Evolutionary conservation across 148 eudicot genomes (phyloP), one percentile per base, ranked within the genome.

Genomic region (Gaultheria prostrata): DNA sequence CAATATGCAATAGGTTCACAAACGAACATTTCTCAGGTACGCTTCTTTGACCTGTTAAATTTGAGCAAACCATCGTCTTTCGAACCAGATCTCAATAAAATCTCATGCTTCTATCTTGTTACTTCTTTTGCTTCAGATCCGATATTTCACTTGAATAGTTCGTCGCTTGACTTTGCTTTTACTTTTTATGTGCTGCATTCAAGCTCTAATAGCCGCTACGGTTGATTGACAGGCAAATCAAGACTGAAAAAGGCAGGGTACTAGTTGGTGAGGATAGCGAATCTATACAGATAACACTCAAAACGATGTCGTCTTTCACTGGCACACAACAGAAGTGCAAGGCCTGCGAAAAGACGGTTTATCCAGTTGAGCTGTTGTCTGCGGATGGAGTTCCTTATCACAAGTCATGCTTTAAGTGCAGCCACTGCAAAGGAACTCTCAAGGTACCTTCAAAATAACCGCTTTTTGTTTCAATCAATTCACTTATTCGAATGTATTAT

Each of bases 261-360:
- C 43, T 39, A 39, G 43, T 39, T 39, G 43, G 43, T 39, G 43
- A 39, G 43, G 43, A 39, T 39, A 39, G 43, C 43, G 6, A 39
- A 39, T 33, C 35, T 33, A 33, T 33, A 33, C 43, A 39, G 43
- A 39, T 39, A 39, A 39, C 43, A 39, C 43, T 35, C 43, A 39
- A 39, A 39, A 39, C 43, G 56, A 85, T 81, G 84, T 59, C 8
- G 95, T 90, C 97, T 82, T 95, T 95, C 83, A 91, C 89, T 14
- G 98, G 98, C 73, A 95, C 98, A 21, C 87, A 85, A 32, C 91
- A 95, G 80, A 93, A 93, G 87, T 95, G 98, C 92, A 95, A 92
- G 92, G 98, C 90, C 50, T 95, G 98, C 61, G 95, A 90, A 76
- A 95, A 95, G 90, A 95, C 98, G 4, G 98, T 95, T 67, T 95